Percentiles rank a stretch among this genome's conserved stretches.
These are phyloP conservation scores for Berberis thunbergii DNA, from an alignment of 164 flowering plant species.

Conservation along the genomic window DNA sequence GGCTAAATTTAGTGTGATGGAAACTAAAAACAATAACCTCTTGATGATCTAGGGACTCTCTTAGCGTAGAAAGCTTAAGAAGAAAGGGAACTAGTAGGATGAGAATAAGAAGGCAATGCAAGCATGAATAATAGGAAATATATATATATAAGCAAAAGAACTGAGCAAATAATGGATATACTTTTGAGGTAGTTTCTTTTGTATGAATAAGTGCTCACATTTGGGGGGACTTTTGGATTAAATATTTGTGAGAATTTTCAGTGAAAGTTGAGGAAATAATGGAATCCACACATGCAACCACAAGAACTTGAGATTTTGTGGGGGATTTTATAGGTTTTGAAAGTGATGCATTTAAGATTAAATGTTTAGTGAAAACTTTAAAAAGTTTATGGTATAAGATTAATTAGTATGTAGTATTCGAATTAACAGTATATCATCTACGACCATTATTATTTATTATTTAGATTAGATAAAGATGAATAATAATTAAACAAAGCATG, in stretches of 20 bases:
- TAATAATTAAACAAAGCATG: too few relatives aligned
- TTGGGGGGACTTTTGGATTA: neutral
- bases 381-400: too few relatives aligned
- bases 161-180: neutral
- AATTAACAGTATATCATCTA: too few relatives aligned
- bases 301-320: neutral
- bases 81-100: neutral
- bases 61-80: neutral
- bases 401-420: too few relatives aligned
- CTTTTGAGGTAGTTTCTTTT: neutral
- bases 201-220: too few relatives aligned
- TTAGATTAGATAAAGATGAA: too few relatives aligned
- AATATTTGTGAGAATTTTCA: neutral
- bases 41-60: too few relatives aligned
- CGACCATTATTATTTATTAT: too few relatives aligned
- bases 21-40: too few relatives aligned
- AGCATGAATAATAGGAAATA: neutral
- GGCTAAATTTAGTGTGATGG: too few relatives aligned
- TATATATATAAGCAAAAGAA: neutral
- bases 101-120: constrained; percentile 8
- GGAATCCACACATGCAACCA: neutral
- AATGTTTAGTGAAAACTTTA: too few relatives aligned
- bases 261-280: neutral
- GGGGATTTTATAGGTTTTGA: neutral
- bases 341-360: too few relatives aligned